Base-by-base conservation (phyloP, 2,329 filamentous ascomycete species). In the Scortechinia acanthostroma region DNA sequence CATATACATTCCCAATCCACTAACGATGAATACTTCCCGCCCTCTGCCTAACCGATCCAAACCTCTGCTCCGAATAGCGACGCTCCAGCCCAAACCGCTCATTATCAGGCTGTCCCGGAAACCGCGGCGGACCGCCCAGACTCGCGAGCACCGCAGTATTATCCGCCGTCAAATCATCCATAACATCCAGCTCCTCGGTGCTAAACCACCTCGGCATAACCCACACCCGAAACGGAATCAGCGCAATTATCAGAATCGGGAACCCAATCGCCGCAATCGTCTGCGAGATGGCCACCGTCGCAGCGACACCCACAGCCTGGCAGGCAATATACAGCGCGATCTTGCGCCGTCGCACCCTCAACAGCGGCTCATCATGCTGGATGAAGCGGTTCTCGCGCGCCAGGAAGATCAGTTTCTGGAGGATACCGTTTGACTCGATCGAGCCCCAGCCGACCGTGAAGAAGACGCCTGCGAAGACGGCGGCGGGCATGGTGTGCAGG, bases 371-470 rank as follows among this genome's bases (percentile, higher is more conserved):
- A 61, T 91, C 87, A 50, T 79, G 75, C 1, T 70, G 63, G 1
- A 91, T 30, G 25, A 10, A 30, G n/a, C n/a, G n/a, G n/a, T n/a
- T n/a, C 25, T 30, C 25, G n/a, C 25, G 25, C 25, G 25, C 25
- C 10, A 30, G 71, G 59, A 87, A 91, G 19, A 88, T 59, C 5
- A 91, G 59, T 61, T 91, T 91, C 49, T 73, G 66, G 0, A 86
- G 91, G 57, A 91, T 88, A 19, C 86, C 86, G 57, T 91, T 91
- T 20, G 67, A 82, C 56, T 82, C 75, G 22, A 91, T 76, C 2
- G 86, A 86, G 64, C 91, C 84, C 48, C 88, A 73, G 35, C 86
- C 87, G 87, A 91, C 91, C 58, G 89, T 77, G 64, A 91, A 91
- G 70, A 91, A 91, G 21, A 91, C 73, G 0, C 87, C 87, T 0